Conservation (phyloP, 2,329 filamentous ascomycete species). For the Curvularia verruculosa region DNA sequence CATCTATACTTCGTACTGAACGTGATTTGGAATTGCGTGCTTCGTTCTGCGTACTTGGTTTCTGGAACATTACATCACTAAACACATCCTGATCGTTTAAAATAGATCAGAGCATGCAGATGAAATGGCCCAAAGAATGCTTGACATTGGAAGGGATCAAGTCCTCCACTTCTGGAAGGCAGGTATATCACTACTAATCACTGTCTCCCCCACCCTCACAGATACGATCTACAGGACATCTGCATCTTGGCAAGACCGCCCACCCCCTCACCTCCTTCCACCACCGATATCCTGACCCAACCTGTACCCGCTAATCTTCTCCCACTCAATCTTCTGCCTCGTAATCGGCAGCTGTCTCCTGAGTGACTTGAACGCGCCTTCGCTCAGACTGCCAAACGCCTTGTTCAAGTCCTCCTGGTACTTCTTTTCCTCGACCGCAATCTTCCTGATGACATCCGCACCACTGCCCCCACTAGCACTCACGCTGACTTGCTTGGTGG, state of each 20-base stretch:
- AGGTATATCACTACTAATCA: slow-evolving; percentile 3
- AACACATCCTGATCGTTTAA: neutral
- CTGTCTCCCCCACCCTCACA: neutral
- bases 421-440: slow-evolving; percentile 81
- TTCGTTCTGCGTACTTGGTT: neutral
- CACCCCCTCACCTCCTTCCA: slow-evolving; percentile 39
- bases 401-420: slow-evolving; percentile 96
- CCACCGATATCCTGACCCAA: slow-evolving; percentile 60
- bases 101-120: neutral
- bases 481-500: slow-evolving; percentile 75
- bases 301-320: slow-evolving; percentile 93
- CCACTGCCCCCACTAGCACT: slow-evolving; percentile 68
- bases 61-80: neutral
- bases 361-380: slow-evolving; percentile 93
- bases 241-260: neutral
- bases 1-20: neutral
- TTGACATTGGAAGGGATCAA: neutral
- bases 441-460: slow-evolving; percentile 75
- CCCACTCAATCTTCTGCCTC: slow-evolving; percentile 98
- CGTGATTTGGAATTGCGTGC: neutral
- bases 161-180: neutral
- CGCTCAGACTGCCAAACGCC: slow-evolving; percentile 85
- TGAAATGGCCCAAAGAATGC: neutral
- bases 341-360: slow-evolving; percentile 94
- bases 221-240: neutral